Evolutionary conservation across 495 filamentous ascomycete genomes (phyloP), one percentile per base, ranked within the genome.

Genomic region (Viridothelium virens): DNA sequence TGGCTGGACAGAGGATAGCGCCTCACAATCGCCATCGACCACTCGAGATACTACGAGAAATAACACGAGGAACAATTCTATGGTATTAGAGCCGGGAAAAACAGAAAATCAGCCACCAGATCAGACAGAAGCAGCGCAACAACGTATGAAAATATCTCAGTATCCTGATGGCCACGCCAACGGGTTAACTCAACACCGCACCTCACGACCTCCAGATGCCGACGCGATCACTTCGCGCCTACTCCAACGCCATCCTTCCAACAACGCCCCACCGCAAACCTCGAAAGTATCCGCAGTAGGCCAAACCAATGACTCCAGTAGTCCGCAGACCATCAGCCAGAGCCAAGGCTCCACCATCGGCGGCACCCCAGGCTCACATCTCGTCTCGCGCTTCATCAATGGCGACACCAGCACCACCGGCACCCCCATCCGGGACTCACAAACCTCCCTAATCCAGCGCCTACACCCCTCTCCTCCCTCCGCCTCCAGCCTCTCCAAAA

Each of bases 181-280:
- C 41, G 61, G 61, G 6, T 14, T 14, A 6, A 11, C 12, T 44
- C 47, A 47, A 25, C 38, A 63, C 38, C 66, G 47, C 31, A 16
- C 66, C n/a, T 65, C 68, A 48, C 53, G 63, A 56, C 65, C 69
- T 31, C 71, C 75, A 18, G 73, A 76, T 39, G 73, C 75, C 14
- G 75, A 77, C 48, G 71, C 73, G 47, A 79, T 87, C 65, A 87
- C 85, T 16, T 80, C 84, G 2, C 77, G 84, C 61, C 74, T 88
- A 25, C 78, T 88, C 3, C 81, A 86, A 70, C 79, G 85, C 62
- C 79, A 77, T 38, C 78, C 81, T 6, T 83, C 82, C 10, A 77
- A 83, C 48, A 79, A 83, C 67, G 81, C 82, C 31, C 80, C 83
- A 14, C 85, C 86, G 53, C 81, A 83, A 70, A 86, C 85, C 82